Evolutionary conservation across 352 stramenopile genomes (phyloP), one percentile per base, ranked within the genome.

Genomic region (Phytophthora lateralis): DNA sequence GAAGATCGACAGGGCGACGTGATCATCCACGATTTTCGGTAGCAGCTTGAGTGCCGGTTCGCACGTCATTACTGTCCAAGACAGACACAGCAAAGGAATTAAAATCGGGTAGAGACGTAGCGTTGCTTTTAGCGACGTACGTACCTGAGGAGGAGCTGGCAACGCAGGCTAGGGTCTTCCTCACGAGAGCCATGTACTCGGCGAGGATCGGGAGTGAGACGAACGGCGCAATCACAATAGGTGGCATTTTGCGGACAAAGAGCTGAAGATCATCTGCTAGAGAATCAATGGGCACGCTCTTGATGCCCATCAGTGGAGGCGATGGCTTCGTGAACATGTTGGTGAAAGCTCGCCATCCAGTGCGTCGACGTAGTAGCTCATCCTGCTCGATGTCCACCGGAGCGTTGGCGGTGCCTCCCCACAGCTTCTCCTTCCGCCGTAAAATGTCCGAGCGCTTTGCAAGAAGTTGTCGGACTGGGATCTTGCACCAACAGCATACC

Each of bases 401-500:
- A 0, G 73, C 67, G 14, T 89, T 76, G 0, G 82, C 77, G 7
- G 84, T 90, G 0, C 84, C 84, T 30, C 84, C 84, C 71, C 76
- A 90, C 0, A 93, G 55, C 17, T 85, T 85, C 24, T 89, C 60
- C 20, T 82, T 80, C 14, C 60, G 59, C 6, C 84, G 82, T 18
- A 84, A 63, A 41, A 88, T 61, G 8, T 81, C 81, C 8, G 61
- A 51, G 0, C 74, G 71, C 24, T 80, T 79, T 0, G 76, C 68
- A 5, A 93, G 54, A 11, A 93, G 50, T 10, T 76, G 74, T 7
- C 64, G 63, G 7, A 91, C 47, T 6, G 84, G 84, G 12, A 93
- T 82, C 51, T 93, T 93, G 54, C 80, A 85, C 84, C 84, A 93
- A 44, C 82, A 90, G 18, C 80, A 85, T 4, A 87, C 76, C 84